Evolutionary conservation across 257 asterid species (phyloP).

Genomic region (Gentiana dahurica): DNA sequence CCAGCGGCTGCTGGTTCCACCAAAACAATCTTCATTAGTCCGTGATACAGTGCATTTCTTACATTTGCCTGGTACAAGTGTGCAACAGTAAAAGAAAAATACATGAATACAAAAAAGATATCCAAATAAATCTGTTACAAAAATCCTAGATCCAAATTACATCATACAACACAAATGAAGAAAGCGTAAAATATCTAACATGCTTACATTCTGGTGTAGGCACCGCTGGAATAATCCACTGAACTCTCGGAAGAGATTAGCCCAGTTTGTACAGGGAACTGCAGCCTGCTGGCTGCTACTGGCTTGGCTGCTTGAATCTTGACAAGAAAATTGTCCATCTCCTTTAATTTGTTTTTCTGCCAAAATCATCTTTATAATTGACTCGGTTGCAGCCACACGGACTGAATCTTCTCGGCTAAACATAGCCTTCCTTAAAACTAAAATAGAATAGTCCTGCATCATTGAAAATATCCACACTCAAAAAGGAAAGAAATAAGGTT

Average conservation of each 20-base stretch:
- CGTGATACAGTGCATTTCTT: conserved; percentile 54
- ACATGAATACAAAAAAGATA: not conserved
- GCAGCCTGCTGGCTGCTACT: conserved; percentile 82
- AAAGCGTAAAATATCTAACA: conserved; percentile 5
- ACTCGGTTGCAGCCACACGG: conserved; percentile 58
- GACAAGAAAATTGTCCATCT: conserved; percentile 52
- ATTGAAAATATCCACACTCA: conserved; percentile 6
- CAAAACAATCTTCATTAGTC: conserved; percentile 68
- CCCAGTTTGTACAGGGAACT: conserved; percentile 26
- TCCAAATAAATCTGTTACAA: not conserved
- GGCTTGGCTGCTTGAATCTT: conserved; percentile 91
- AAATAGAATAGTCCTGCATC: conserved; percentile 55
- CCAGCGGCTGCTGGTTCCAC: conserved; percentile 57
- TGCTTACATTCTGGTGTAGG: conserved; percentile 70
- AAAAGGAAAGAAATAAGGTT: not conserved
- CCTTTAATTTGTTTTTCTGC: conserved; percentile 49
- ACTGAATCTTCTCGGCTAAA: conserved; percentile 72
- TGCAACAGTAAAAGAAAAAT: not conserved
- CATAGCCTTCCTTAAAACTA: conserved; percentile 83
- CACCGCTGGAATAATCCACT: conserved; percentile 82
- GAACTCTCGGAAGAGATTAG: conserved; percentile 67
- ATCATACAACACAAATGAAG: not conserved
- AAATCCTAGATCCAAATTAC: too few species aligned
- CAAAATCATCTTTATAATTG: conserved; percentile 60
- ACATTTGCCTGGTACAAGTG: conserved; percentile 42